These are phyloP conservation scores for Phytopythium kandeliae DNA, from an alignment of 352 stramenopile species.

Conservation along the genomic window DNA sequence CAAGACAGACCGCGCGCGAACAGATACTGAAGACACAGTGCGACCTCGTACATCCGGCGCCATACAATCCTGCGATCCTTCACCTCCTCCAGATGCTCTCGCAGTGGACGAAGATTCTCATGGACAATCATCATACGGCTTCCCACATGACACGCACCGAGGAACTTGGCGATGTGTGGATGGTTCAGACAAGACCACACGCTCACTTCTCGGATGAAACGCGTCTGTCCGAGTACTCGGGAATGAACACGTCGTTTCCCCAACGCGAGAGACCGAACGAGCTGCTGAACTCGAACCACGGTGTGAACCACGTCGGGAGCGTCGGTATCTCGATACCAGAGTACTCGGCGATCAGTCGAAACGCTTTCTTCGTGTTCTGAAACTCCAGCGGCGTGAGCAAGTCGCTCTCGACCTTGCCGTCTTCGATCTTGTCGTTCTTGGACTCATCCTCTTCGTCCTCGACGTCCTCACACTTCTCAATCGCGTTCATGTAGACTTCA, in stretches of 20 bases:
- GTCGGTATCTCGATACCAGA: not conserved
- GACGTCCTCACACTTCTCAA: too few relatives aligned
- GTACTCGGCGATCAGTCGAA: not conserved
- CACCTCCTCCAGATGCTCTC: not conserved
- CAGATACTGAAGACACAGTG: not conserved
- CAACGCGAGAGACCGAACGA: not conserved
- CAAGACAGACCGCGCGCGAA: not conserved
- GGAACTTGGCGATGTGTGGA: slow-evolving; percentile 4
- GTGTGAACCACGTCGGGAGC: not conserved
- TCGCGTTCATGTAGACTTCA: too few relatives aligned
- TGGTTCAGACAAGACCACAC: not conserved
- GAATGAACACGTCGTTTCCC: not conserved
- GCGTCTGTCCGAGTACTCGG: not conserved
- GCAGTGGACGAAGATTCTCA: slow-evolving; percentile 1
- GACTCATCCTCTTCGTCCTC: too few relatives aligned
- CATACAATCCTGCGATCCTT: not conserved
- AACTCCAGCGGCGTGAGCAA: not conserved
- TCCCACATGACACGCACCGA: not conserved
- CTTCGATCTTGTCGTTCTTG: too few relatives aligned
- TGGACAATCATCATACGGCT: not conserved
- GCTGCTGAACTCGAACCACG: not conserved
- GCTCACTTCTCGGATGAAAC: not conserved
- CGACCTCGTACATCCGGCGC: not conserved
- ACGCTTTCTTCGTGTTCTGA: not conserved
- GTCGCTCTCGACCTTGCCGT: too few relatives aligned